phyloP scores from a whole-genome alignment of 805 yeast genomes.

The Yarrowia divulgata region DNA sequence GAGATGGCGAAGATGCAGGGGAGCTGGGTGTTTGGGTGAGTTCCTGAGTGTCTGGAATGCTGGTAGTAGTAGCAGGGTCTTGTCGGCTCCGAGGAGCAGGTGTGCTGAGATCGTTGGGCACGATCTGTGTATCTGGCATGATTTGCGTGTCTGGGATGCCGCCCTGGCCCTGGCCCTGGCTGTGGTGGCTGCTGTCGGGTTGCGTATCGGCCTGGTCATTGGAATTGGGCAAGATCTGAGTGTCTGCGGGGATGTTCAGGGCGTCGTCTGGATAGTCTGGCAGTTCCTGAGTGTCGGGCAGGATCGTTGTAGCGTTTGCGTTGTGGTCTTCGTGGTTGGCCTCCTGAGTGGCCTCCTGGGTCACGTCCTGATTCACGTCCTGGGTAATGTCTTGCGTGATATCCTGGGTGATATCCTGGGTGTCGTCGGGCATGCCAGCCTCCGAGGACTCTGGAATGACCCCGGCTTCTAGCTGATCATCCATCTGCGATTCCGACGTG shows the following conservation, averaged over 20 bases:
- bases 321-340: background rate
- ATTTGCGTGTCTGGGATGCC: no score
- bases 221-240: conserved; percentile 12
- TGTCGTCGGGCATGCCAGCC: conserved; percentile 9
- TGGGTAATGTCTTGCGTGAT: conserved; percentile 2
- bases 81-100: background rate
- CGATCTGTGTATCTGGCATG: conserved; percentile 9
- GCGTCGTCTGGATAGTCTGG: background rate
- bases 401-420: conserved; percentile 26
- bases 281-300: conserved; percentile 1
- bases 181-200: background rate
- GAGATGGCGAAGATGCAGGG: conserved; percentile 12
- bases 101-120: conserved; percentile 7
- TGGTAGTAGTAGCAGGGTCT: no score
- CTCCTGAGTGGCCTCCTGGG: conserved; percentile 2
- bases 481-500: conserved; percentile 6
- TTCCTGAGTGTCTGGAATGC: conserved; percentile 7
- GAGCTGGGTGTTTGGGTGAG: background rate
- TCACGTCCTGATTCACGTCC: background rate
- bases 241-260: conserved; percentile 1
- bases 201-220: conserved; percentile 15
- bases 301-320: background rate
- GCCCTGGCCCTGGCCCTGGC: background rate
- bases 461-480: background rate
- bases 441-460: conserved; percentile 24